Conservation (phyloP, 2,329 filamentous ascomycete genomes). For the Stachybotrys elegans region DNA sequence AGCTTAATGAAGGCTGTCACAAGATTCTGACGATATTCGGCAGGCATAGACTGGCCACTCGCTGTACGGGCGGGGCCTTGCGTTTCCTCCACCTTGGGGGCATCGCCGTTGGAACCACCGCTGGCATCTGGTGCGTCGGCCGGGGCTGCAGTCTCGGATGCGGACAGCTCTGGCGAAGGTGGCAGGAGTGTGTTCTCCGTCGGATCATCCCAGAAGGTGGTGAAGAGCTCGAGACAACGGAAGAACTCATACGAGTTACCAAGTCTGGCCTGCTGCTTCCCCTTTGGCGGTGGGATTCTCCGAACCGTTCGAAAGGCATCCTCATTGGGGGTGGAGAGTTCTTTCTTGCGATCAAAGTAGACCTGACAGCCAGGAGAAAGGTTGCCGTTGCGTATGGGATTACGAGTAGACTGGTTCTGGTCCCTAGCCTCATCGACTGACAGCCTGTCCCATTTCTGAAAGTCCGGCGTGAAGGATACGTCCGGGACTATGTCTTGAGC, state of each 20-base stretch:
- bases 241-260: constrained; percentile 64
- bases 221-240: constrained; percentile 55
- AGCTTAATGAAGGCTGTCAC: constrained; percentile 57
- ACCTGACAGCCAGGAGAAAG: constrained; percentile 51
- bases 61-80: constrained; percentile 33
- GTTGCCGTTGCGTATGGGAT: constrained; percentile 46
- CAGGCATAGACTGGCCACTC: constrained; percentile 50
- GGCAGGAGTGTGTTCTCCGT: constrained; percentile 30
- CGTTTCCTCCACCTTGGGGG: constrained; percentile 9
- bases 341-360: constrained; percentile 53
- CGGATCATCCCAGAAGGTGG: constrained; percentile 58
- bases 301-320: constrained; percentile 58
- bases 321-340: constrained; percentile 52
- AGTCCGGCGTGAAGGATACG: constrained; percentile 46
- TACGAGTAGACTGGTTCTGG: constrained; percentile 42
- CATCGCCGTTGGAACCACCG: constrained; percentile 9
- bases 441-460: constrained; percentile 45
- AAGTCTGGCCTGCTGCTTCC: constrained; percentile 48
- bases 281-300: constrained; percentile 49
- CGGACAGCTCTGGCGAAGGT: constrained; percentile 24
- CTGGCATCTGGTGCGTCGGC: constrained; percentile 6
- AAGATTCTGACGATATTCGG: constrained; percentile 53
- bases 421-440: constrained; percentile 43
- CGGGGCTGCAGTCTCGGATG: constrained; percentile 15
- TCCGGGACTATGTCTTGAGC: constrained; percentile 49